Evolutionary conservation across 768 basidiomycete genomes (phyloP).

Genomic region (Macrocybe gigantea): DNA sequence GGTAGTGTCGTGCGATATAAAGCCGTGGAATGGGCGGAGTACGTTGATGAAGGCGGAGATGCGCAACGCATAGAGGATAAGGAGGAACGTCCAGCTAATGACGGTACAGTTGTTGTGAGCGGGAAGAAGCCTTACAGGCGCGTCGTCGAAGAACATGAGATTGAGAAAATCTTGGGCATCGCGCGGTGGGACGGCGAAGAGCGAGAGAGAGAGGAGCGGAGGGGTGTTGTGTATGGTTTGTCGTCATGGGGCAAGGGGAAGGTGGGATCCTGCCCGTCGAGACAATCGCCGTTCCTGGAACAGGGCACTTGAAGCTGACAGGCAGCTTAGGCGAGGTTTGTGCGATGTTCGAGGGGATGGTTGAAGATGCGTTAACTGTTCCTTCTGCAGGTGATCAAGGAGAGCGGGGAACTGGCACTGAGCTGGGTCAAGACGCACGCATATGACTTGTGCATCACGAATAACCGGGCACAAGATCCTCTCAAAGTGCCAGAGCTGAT

Average conservation of each 20-base stretch:
- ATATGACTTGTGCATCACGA: conserved; percentile 74
- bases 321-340: conserved; percentile 75
- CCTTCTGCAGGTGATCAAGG: conserved; percentile 69
- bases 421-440: conserved; percentile 91
- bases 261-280: conserved; percentile 85
- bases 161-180: conserved; percentile 83
- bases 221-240: conserved; percentile 83
- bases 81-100: conserved; percentile 6
- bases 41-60: conserved; percentile 35
- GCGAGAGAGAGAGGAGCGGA: conserved; percentile 62
- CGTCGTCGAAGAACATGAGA: conserved; percentile 58
- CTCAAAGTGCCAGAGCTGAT: conserved; percentile 66
- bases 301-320: conserved; percentile 69
- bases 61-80: conserved; percentile 5
- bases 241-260: conserved; percentile 85
- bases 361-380: background rate
- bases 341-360: background rate
- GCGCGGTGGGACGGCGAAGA: conserved; percentile 79
- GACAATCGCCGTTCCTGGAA: conserved; percentile 72
- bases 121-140: conserved; percentile 42
- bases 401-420: conserved; percentile 84
- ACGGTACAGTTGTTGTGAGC: conserved; percentile 12
- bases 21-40: conserved; percentile 86
- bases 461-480: conserved; percentile 62
- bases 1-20: conserved; percentile 87